Base-by-base conservation (phyloP, 2,329 filamentous ascomycete species). In the Aureobasidium sp. region DNA sequence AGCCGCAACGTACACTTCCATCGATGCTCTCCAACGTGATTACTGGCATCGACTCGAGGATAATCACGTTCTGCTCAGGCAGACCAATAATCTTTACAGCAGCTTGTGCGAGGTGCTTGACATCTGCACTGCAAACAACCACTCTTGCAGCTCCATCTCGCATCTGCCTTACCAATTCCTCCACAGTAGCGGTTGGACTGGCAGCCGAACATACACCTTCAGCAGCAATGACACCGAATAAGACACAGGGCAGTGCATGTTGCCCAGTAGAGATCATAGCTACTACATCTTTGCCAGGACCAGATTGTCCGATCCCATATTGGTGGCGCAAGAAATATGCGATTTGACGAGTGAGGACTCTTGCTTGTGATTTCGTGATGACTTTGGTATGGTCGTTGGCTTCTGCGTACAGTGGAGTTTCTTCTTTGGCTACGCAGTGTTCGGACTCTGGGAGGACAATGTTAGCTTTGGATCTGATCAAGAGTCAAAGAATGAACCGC, bases 141-240 rank as follows among this genome's bases (percentile, higher is more conserved):
- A 80, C 63, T 9, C 72, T 77, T 10, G 73, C 76, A 5, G 71
- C 70, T 0, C 76, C 78, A 29, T 76, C 72, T 16, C 71, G 72
- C 14, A 81, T 72, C 65, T 80, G 78, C 30, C 79, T 75, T 3
- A 77, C 76, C 9, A 86, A 70, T 30, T 86, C 84, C 2, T 73
- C 67, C 0, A 77, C 73, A 0, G 82, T 83, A 5, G 76, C 78
- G 0, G 77, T 75, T 0, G 81, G 75, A 50, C 77, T 81, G 0
- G 81, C 81, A 5, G 81, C 79, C 7, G 81, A 82, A 66, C 83
- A 86, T 30, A 86, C 77, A 21, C 82, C 84, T 1, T 80, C 83
- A 2, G 83, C 82, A 3, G 81, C 83, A 49, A 86, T 75, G 58
- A 84, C 78, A 14, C 79, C 81, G 64, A 78, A 85, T 67, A 83